Base-by-base conservation (phyloP, 2,329 filamentous ascomycete genomes). In the Ustulina deusta region DNA sequence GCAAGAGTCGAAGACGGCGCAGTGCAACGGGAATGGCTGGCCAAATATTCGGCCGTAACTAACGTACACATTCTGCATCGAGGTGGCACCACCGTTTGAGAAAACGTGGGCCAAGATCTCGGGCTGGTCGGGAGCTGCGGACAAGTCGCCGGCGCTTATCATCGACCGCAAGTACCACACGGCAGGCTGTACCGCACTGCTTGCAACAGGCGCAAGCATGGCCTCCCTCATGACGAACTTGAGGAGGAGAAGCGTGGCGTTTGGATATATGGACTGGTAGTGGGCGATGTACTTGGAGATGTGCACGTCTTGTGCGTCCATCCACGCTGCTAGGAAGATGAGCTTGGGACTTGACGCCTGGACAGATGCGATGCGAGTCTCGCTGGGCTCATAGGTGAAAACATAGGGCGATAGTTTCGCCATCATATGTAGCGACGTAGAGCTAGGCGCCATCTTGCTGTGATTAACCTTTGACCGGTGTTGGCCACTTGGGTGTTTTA, bases 81-180 rank as follows among this genome's bases (percentile, higher is more conserved):
- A 81, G 60, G 79, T 79, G 27, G 81, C 78, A 54, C 85, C 86
- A 61, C 85, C 85, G 69, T 87, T 87, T 44, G 85, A 87, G 72
- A 87, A 86, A 38, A 81, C 66, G 70, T 87, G 85, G 13, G 84
- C 73, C 2, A 87, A 78, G 17, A 86, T 76, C 36, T 77, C 76
- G 11, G 79, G 79, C 40, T 62, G 60, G 22, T 67, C 59, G 32
- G 72, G 75, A 20, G 62, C 27, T 17, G 68, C 69, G 17, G 72
- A 71, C 52, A 75, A 27, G 46, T 61, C 11, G 20, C 70, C 73
- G 13, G 73, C 70, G 38, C 74, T 71, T 10, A 78, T 67, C 13
- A 79, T 65, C 1, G 75, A 77, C 29, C 77, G 78, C 51, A 86
- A 69, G 17, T 83, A 77, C 32, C 79, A 74, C 6, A 83, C 72